Evolutionary conservation across 2,329 filamentous ascomycete genomes (phyloP).

Genomic region (Sphaerulina musiva): DNA sequence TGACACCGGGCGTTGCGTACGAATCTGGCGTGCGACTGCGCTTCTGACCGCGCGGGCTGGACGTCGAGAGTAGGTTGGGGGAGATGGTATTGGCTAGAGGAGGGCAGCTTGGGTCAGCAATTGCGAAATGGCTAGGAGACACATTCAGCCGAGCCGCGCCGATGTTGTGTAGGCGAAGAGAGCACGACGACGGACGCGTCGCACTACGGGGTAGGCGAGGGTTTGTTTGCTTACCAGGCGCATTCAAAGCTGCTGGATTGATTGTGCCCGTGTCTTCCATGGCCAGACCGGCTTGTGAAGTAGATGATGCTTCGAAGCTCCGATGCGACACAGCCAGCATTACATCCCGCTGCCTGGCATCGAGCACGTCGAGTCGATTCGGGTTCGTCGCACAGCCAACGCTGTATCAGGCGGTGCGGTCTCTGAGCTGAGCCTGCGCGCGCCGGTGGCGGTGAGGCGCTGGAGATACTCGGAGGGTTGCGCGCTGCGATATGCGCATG

Average conservation of each 20-base stretch:
- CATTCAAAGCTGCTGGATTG: conserved; percentile 80
- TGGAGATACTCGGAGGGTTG: conserved; percentile 24
- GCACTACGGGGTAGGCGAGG: conserved; percentile 15
- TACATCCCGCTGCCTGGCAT: conserved; percentile 32
- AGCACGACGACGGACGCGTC: conserved; percentile 15
- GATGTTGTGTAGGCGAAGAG: background rate
- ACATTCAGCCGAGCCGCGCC: background rate
- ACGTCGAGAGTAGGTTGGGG: conserved; percentile 38
- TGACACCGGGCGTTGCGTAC: conserved; percentile 44
- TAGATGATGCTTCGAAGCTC: conserved; percentile 27
- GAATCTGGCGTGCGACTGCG: conserved; percentile 69
- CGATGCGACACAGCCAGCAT: conserved; percentile 35
- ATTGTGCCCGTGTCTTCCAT: conserved; percentile 79
- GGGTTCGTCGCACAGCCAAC: conserved; percentile 22
- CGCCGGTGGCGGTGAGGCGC: conserved; percentile 27
- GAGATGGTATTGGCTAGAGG: conserved; percentile 41
- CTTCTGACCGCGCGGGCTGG: conserved; percentile 64
- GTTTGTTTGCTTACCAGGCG: conserved; percentile 53
- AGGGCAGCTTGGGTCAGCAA: conserved; percentile 18
- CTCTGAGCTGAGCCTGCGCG: conserved; percentile 18
- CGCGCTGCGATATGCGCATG: conserved; percentile 17
- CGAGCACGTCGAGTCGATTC: conserved; percentile 16
- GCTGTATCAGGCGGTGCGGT: conserved; percentile 19
- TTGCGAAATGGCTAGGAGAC: background rate
- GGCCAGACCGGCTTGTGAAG: conserved; percentile 27